These are phyloP conservation scores for Pythium phragmiticola DNA, from an alignment of 352 stramenopile species.

Conservation along the genomic window DNA sequence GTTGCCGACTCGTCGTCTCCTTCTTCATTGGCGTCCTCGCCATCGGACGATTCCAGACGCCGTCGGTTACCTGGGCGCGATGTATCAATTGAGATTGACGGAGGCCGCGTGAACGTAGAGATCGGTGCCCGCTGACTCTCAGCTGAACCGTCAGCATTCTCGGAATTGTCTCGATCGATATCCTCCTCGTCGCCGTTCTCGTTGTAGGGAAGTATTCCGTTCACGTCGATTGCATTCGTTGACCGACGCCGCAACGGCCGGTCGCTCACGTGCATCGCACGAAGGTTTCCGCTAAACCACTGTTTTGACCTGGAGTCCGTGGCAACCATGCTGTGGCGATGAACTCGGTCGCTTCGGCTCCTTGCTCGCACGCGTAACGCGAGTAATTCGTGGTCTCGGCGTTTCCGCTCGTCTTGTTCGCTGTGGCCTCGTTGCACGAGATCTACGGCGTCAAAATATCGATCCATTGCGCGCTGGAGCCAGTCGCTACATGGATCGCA, in stretches of 20 bases:
- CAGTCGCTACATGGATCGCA: conserved; percentile 62
- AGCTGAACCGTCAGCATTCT: neutral
- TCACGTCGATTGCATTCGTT: conserved; percentile 22
- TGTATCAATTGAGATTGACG: conserved; percentile 14
- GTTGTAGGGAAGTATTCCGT: neutral
- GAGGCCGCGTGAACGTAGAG: neutral
- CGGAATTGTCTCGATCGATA: neutral
- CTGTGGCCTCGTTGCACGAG: conserved; percentile 12
- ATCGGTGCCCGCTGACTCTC: neutral
- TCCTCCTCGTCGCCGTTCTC: conserved; percentile 5
- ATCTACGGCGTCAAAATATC: conserved; percentile 64
- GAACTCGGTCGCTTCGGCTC: conserved; percentile 12
- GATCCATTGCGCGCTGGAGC: conserved; percentile 68
- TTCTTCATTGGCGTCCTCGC: conserved; percentile 32
- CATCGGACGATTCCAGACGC: conserved; percentile 20
- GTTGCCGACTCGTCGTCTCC: neutral
- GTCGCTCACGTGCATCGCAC: conserved; percentile 69
- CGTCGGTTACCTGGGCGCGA: conserved; percentile 1
- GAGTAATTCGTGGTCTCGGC: conserved; percentile 9
- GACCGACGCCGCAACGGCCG: conserved; percentile 57
- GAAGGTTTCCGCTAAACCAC: conserved; percentile 73
- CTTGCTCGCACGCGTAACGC: neutral
- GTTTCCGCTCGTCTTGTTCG: conserved; percentile 1
- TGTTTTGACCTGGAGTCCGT: conserved; percentile 25
- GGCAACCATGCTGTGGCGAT: conserved; percentile 26